These are phyloP conservation scores for Verticillium nonalfalfae DNA, from an alignment of 2,329 filamentous ascomycete species.

Conservation along the genomic window DNA sequence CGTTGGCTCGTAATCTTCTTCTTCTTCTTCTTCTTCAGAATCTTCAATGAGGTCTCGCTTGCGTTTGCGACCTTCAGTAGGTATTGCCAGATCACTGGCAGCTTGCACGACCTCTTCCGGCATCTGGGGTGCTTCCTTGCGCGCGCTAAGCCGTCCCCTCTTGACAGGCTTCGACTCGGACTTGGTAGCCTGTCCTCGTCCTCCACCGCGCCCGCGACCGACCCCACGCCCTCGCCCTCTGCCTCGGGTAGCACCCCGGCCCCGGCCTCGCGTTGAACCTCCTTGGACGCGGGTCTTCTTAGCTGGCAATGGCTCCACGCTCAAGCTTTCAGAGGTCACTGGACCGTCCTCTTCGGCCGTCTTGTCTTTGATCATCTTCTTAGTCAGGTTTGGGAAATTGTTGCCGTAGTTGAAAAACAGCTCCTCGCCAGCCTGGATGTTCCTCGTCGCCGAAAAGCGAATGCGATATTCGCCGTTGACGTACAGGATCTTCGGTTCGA, in stretches of 20 bases:
- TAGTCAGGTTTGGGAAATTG: conserved; percentile 56
- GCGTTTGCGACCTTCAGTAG: not conserved
- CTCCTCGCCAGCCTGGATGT: conserved; percentile 68
- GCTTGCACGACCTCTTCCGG: not conserved
- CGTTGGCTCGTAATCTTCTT: not conserved
- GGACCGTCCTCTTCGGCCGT: conserved; percentile 18
- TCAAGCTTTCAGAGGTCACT: not conserved
- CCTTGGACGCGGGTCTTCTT: not conserved
- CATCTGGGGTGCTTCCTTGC: not conserved
- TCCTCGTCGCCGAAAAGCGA: conserved; percentile 61
- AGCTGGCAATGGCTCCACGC: not conserved
- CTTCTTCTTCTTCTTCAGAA: not conserved
- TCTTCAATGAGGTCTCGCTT: not conserved
- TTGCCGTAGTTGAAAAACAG: conserved; percentile 78
- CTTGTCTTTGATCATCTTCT: conserved; percentile 41
- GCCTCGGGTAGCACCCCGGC: not conserved
- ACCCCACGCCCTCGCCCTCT: not conserved
- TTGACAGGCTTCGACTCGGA: not conserved
- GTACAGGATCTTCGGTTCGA: conserved; percentile 58
- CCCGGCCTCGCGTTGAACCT: not conserved
- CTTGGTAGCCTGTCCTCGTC: not conserved
- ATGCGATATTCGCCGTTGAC: conserved; percentile 74
- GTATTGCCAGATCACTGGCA: not conserved
- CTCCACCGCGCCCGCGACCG: not conserved
- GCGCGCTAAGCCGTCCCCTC: not conserved